A percentile compares a stretch with the other conserved stretches of the same genome.
Conservation (phyloP, 73 alveolate genomes). For the Tetrahymena thermophila region DNA sequence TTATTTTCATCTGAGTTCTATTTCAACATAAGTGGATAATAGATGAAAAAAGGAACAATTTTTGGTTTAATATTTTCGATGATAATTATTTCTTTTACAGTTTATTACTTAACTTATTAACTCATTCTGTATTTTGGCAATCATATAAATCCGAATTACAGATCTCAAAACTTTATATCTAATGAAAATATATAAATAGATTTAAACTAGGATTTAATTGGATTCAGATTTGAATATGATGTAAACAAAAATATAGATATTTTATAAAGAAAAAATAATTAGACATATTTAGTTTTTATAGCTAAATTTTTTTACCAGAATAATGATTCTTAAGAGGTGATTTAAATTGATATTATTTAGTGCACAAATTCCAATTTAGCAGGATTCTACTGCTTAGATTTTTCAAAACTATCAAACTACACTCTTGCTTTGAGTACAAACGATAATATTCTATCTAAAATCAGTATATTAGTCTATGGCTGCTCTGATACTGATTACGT, state of each 20-base stretch:
- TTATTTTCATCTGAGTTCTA: neutral
- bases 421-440: neutral
- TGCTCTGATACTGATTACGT: neutral
- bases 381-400: neutral
- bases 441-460: neutral
- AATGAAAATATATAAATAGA: too few species aligned
- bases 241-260: neutral
- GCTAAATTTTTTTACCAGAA: neutral
- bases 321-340: too few species aligned
- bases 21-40: neutral
- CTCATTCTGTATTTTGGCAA: neutral
- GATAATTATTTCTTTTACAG: neutral
- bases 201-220: neutral
- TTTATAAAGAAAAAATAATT: too few species aligned
- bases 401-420: neutral
- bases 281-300: neutral
- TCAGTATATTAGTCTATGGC: neutral
- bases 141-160: neutral
- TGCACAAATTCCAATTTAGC: neutral
- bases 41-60: neutral
- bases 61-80: neutral
- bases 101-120: neutral
- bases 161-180: neutral
- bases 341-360: neutral
- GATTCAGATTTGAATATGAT: neutral